Evolutionary conservation across 371 early-diverging fungal genomes (phyloP), one percentile per base, ranked within the genome.

Genomic region (Thermomucor indicae-seudaticae): DNA sequence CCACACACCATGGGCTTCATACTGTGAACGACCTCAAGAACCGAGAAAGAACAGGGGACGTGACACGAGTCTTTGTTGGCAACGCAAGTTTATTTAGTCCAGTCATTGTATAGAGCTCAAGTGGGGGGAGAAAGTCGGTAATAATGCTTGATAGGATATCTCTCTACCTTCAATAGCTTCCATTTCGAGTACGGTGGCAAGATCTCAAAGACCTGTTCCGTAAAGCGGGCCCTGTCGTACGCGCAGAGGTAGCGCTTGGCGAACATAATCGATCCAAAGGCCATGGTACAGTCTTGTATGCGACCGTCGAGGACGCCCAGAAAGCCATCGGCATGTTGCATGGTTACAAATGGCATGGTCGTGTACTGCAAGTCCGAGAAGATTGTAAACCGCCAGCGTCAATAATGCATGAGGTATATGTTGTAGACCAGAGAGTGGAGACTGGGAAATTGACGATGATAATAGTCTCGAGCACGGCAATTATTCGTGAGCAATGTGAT

Each of bases 181-280:
- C 92, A 7, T 84, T 74, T 53, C 73, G 80, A 28, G 77, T 79
- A 34, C 79, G 84, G 43, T 92, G 91, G 91, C 90, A 90, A 60
- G 90, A 90, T 57, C 60, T 92, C 53, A 90, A 90, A 60, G 91
- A 90, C 70, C 52, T 89, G 22, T 90, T 92, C 65, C 70, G 88
- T 46, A 77, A 83, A 51, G 86, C 88, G 10, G 90, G 90, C 16
- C 60, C 67, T n/a, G 88, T 90, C 0, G 49, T 81, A 24, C 78
- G 86, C 34, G 84, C 89, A 2, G 91, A 92, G 60, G 82, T 92
- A 12, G 81, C 84, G 4, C 62, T 76, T 20, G 84, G 84, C 40
- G 63, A 59, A 27, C 84, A 86, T 46, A 81, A 84, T 30, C 67
- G 84, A 28, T 81, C 87, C 3, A 82, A 82, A 54, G 90, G 90